Base-by-base conservation (phyloP, 306 rosid genomes). In the Dryas alaskensis region DNA sequence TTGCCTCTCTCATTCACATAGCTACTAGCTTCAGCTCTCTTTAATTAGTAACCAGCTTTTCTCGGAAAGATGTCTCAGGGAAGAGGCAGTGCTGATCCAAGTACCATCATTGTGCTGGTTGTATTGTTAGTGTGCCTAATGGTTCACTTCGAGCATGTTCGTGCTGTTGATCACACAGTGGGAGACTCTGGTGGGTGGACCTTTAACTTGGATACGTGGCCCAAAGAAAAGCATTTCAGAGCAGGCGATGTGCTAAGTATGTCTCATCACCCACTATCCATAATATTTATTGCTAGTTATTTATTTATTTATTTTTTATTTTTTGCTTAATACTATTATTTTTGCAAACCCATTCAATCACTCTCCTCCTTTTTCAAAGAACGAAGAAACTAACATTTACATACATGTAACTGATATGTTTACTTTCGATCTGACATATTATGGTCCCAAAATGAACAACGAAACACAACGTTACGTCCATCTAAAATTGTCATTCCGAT, bases 111-210 rank as follows among this genome's bases (percentile, higher is more conserved):
- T 2, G 62, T 46, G 46, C 57, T 79, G n/a, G 50, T 63, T 63
- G 55, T 76, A 51, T 46, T 83, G 14, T 62, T 86, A 4, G 60
- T 85, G 0, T 80, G 47, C 22, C 40, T 78, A 61, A 16, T 87
- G 67, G 61, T 74, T 76, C 78, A 76, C 12, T 8, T 80, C 55
- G 81, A 81, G 49, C 70, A 1, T 40, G 75, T 48, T 37, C 66
- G 81, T 65, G 92, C 88, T 7, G 86, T 87, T 12, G 63, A 79
- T 40, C 83, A 76, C 71, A 63, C 54, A 0, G 91, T 91, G 16
- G 91, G 97, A 74, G 91, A 75, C 76, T 17, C 91, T 5, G 48
- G 62, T 0, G 89, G 91, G 0, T 91, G 97, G 95, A 77, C 78
- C 53, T 91, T 78, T 69, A 84, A 89, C 80, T 67, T 80, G 13